Evolutionary conservation across 345 rosid species (phyloP).

Genomic region (Citrus unshiu): DNA sequence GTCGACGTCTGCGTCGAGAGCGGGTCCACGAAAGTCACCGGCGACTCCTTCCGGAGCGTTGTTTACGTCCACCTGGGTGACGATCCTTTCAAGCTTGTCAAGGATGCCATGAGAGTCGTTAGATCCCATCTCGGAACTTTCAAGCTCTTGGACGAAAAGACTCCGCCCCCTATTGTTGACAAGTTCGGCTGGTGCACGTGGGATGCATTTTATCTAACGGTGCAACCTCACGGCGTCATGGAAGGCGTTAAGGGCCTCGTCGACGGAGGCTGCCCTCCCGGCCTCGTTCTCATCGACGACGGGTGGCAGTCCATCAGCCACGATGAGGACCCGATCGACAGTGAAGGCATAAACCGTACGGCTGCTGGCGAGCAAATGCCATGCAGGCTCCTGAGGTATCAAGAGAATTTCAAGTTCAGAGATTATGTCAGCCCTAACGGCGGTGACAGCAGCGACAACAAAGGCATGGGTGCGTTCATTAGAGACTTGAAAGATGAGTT

Average conservation of each 20-base stretch:
- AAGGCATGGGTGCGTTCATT: conserved; percentile 80
- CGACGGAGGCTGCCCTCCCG: conserved; percentile 94
- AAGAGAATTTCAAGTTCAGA: conserved; percentile 84
- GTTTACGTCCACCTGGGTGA: conserved; percentile 66
- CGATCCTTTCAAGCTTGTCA: conserved; percentile 64
- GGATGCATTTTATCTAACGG: conserved; percentile 95
- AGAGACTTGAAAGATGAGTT: conserved; percentile 79
- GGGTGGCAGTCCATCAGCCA: conserved; percentile 95
- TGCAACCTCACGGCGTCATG: conserved; percentile 73
- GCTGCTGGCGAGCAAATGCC: conserved; percentile 98
- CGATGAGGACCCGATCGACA: conserved; percentile 62
- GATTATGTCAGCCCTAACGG: conserved; percentile 52
- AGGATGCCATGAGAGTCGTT: conserved; percentile 67
- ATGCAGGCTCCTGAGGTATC: conserved; percentile 70
- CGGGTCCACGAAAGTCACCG: conserved; percentile 67
- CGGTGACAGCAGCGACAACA: conserved; percentile 8
- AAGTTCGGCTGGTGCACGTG: conserved; percentile 99
- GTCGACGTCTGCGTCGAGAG: conserved; percentile 78
- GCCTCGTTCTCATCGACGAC: conserved; percentile 86
- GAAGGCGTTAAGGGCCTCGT: conserved; percentile 73
- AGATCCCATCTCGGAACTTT: conserved; percentile 68
- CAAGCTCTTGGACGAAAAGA: conserved; percentile 70
- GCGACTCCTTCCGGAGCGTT: conserved; percentile 37
- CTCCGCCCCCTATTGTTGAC: conserved; percentile 80
- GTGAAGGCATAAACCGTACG: conserved; percentile 68